Percentiles rank a stretch among this genome's conserved stretches.
phyloP scores from a whole-genome alignment of 768 basidiomycete species.

The Naganishia randhawae region DNA sequence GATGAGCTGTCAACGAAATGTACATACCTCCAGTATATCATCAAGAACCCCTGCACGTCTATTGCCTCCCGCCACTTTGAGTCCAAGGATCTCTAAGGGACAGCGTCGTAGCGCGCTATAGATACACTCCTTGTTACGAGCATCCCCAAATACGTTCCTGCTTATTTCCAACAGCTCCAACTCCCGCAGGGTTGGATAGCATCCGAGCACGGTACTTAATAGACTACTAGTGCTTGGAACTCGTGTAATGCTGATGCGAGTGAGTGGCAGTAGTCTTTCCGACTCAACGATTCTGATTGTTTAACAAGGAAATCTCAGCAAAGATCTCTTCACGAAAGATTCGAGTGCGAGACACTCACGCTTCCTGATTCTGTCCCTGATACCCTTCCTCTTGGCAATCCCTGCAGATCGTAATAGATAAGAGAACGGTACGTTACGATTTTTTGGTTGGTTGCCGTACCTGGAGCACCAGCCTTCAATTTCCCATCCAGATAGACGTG shows the following conservation, averaged over 20 bases:
- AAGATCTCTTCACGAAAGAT: neutral
- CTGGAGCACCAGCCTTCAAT: constrained; percentile 30
- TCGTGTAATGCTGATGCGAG: constrained; percentile 18
- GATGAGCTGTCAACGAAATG: neutral
- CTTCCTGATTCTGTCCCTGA: constrained; percentile 9
- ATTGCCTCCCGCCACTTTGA: constrained; percentile 21
- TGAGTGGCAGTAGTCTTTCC: constrained; percentile 10
- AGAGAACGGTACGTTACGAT: neutral
- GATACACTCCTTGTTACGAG: neutral
- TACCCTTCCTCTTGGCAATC: constrained; percentile 12
- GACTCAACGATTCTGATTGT: neutral
- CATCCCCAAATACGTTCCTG: constrained; percentile 16
- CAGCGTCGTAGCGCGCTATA: neutral
- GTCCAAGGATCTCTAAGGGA: constrained; percentile 2
- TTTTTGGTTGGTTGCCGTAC: neutral
- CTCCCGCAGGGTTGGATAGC: constrained; percentile 10
- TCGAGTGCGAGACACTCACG: neutral
- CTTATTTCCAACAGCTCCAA: constrained; percentile 26
- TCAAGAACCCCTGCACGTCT: constrained; percentile 21
- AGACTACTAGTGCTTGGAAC: constrained; percentile 6
- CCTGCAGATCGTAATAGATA: neutral
- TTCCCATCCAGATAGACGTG: constrained; percentile 21
- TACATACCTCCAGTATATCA: constrained; percentile 19
- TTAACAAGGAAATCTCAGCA: neutral
- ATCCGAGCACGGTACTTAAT: neutral